Conservation (phyloP, 352 stramenopile species). For the Detonula confervacea region DNA sequence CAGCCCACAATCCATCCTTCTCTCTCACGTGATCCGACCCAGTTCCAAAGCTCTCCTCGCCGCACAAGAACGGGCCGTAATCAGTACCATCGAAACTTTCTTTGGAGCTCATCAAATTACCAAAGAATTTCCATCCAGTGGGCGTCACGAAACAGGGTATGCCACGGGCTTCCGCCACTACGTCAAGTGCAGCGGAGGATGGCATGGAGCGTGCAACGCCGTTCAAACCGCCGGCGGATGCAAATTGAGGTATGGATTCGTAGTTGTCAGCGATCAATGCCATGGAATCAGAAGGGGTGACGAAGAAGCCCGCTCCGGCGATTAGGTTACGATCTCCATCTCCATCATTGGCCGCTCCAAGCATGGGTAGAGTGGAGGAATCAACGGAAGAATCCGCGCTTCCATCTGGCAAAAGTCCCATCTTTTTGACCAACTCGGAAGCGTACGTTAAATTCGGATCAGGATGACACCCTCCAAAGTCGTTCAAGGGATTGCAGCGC, state of each 20-base stretch:
- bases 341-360: conserved; percentile 97
- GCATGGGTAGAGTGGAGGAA: conserved; percentile 76
- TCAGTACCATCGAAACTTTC: conserved; percentile 91
- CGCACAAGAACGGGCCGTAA: conserved; percentile 98
- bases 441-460: conserved; percentile 99
- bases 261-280: conserved; percentile 98
- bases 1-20: conserved; percentile 99
- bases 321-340: conserved; percentile 99
- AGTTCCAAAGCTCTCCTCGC: conserved; percentile 98
- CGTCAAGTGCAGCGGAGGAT: conserved; percentile 95
- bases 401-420: conserved; percentile 92
- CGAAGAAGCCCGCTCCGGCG: conserved; percentile 96
- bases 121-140: conserved; percentile 99
- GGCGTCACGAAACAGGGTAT: conserved; percentile 97
- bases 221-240: conserved; percentile 90
- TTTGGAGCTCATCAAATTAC: conserved; percentile 99
- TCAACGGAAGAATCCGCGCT: conserved; percentile 74
- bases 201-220: conserved; percentile 98
- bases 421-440: conserved; percentile 89
- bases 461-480: conserved; percentile 96
- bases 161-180: conserved; percentile 92
- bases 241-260: conserved; percentile 95
- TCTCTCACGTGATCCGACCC: conserved; percentile 99
- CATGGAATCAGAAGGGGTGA: conserved; percentile 98
- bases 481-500: conserved; percentile 85